Evolutionary conservation across 2,329 filamentous ascomycete species (phyloP).

Genomic region (Graphilbum fragrans): DNA sequence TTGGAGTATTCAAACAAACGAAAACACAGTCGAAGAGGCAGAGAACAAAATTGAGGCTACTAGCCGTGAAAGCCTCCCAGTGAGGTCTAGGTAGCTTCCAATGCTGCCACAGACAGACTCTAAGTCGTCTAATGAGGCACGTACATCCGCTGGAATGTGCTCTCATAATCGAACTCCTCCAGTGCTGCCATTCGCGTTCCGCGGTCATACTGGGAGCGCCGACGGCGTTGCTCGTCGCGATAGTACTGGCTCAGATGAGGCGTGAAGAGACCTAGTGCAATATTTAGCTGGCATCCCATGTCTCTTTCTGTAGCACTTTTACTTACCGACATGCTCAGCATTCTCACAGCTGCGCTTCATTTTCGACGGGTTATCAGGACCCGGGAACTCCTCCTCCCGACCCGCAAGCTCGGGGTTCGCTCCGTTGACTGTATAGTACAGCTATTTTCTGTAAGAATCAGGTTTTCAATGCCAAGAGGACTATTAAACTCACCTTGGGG

Average conservation of each 20-base stretch:
- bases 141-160: slow-evolving; percentile 23
- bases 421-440: slow-evolving; percentile 39
- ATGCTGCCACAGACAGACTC: too few relatives aligned
- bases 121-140: slow-evolving; percentile 11
- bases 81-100: too few relatives aligned
- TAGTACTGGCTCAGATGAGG: slow-evolving; percentile 64
- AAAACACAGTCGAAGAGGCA: too few relatives aligned
- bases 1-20: too few relatives aligned
- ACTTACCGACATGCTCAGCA: slow-evolving; percentile 68
- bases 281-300: neutral
- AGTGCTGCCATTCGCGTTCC: slow-evolving; percentile 62
- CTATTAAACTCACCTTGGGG: slow-evolving; percentile 66
- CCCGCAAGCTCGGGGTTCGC: slow-evolving; percentile 44
- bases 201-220: slow-evolving; percentile 69
- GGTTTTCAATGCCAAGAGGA: too few relatives aligned
- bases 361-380: slow-evolving; percentile 75
- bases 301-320: too few relatives aligned
- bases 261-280: slow-evolving; percentile 58
- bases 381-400: slow-evolving; percentile 62
- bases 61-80: too few relatives aligned
- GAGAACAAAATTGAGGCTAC: too few relatives aligned
- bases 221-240: slow-evolving; percentile 63
- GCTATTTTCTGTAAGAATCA: slow-evolving; percentile 23
- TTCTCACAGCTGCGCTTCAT: slow-evolving; percentile 81
- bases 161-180: slow-evolving; percentile 47